Evolutionary conservation across 257 asterid genomes (phyloP).

Genomic region (Solanum stenotomum): DNA sequence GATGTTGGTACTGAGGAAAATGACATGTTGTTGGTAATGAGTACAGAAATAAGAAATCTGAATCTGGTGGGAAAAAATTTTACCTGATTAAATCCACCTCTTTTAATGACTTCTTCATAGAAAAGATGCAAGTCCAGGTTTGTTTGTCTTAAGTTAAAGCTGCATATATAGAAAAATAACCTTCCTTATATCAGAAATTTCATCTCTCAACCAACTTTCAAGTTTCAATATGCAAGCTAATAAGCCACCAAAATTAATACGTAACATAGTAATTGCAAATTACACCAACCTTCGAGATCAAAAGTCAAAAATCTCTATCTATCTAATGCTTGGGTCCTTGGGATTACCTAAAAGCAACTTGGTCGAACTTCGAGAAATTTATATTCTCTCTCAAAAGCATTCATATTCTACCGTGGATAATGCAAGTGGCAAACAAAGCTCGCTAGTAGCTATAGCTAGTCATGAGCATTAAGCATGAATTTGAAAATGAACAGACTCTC

Average conservation of each 20-base stretch:
- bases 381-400: not conserved
- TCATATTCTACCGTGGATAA: not conserved
- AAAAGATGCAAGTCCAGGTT: constrained; percentile 46
- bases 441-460: not conserved
- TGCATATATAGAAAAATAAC: constrained; percentile 14
- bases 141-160: constrained; percentile 50
- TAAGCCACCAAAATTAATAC: not conserved
- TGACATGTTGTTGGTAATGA: not conserved
- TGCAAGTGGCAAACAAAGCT: not conserved
- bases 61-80: not conserved
- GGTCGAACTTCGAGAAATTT: not conserved
- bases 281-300: not conserved
- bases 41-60: not conserved
- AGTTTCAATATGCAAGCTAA: not conserved
- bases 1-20: not conserved
- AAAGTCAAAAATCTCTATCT: not conserved
- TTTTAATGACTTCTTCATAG: constrained; percentile 46
- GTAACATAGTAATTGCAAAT: not conserved
- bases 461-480: not conserved
- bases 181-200: not conserved
- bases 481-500: not conserved
- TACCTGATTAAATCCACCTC: constrained; percentile 70
- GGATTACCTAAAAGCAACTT: not conserved
- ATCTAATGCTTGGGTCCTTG: not conserved
- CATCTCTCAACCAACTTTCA: not conserved